Conservation (phyloP, 306 rosid genomes). For the Dalbergia cochinchinensis region DNA sequence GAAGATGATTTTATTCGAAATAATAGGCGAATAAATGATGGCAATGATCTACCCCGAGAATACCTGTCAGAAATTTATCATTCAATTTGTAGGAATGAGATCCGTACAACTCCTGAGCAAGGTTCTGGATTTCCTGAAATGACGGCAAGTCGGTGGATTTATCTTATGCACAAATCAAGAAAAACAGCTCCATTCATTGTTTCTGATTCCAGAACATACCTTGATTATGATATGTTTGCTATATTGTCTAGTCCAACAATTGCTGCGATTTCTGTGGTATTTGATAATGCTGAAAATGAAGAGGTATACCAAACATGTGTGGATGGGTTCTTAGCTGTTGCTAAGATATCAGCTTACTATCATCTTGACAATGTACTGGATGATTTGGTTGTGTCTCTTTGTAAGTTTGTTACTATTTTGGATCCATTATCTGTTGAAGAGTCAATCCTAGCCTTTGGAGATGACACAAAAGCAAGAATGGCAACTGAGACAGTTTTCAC, state of each 20-base stretch:
- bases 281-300: constrained; percentile 92
- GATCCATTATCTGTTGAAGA: constrained; percentile 81
- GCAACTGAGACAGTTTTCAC: constrained; percentile 93
- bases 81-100: constrained; percentile 93
- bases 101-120: constrained; percentile 91
- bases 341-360: constrained; percentile 87
- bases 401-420: constrained; percentile 86
- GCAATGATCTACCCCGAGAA: constrained; percentile 90
- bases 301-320: constrained; percentile 91
- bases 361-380: constrained; percentile 94
- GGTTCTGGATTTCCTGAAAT: constrained; percentile 90
- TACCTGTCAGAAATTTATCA: constrained; percentile 78
- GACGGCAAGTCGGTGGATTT: constrained; percentile 96
- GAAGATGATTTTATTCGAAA: constrained; percentile 93
- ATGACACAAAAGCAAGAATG: constrained; percentile 89
- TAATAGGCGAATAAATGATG: constrained; percentile 91
- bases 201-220: constrained; percentile 81
- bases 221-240: constrained; percentile 96
- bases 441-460: constrained; percentile 84
- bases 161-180: constrained; percentile 84
- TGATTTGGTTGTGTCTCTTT: constrained; percentile 92
- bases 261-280: constrained; percentile 97
- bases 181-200: constrained; percentile 83
- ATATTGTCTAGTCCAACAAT: constrained; percentile 92
- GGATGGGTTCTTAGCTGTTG: constrained; percentile 93